Evolutionary conservation across 352 stramenopile genomes (phyloP).

Genomic region (Phytopythium oedochilum): DNA sequence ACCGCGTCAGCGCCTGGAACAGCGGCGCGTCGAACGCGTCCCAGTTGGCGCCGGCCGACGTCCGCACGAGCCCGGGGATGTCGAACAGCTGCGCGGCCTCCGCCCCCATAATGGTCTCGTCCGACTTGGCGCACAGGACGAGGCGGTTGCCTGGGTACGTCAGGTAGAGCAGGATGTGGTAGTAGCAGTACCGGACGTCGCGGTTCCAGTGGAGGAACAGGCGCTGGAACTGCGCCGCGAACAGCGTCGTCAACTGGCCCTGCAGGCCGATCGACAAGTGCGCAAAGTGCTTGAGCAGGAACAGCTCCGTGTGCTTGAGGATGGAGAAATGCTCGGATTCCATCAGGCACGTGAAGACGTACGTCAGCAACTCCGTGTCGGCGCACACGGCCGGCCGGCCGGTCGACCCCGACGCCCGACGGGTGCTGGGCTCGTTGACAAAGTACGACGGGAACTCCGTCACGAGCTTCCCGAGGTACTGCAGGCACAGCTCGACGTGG

Average conservation of each 20-base stretch:
- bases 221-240: slow-evolving; percentile 44
- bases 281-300: slow-evolving; percentile 61
- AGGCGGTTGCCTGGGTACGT: slow-evolving; percentile 76
- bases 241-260: slow-evolving; percentile 36
- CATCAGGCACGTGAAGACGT: slow-evolving; percentile 57
- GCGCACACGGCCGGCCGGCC: slow-evolving; percentile 11
- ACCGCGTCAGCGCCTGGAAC: slow-evolving; percentile 42
- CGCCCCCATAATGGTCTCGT: slow-evolving; percentile 64
- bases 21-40: slow-evolving; percentile 59
- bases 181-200: slow-evolving; percentile 83
- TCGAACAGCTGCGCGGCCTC: slow-evolving; percentile 62
- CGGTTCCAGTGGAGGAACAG: slow-evolving; percentile 83
- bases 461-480: slow-evolving; percentile 61
- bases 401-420: not conserved
- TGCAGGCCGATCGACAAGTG: slow-evolving; percentile 51
- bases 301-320: slow-evolving; percentile 58
- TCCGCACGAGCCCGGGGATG: slow-evolving; percentile 57
- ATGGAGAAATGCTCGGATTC: slow-evolving; percentile 74
- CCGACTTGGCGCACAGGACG: slow-evolving; percentile 63
- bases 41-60: slow-evolving; percentile 31
- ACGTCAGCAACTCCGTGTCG: slow-evolving; percentile 31
- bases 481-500: slow-evolving; percentile 62
- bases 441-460: slow-evolving; percentile 63
- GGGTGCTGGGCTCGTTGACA: slow-evolving; percentile 21
- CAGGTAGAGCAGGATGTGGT: slow-evolving; percentile 76